These are phyloP conservation scores for Linaria vulgaris DNA, from an alignment of 257 asterid species.

Conservation along the genomic window DNA sequence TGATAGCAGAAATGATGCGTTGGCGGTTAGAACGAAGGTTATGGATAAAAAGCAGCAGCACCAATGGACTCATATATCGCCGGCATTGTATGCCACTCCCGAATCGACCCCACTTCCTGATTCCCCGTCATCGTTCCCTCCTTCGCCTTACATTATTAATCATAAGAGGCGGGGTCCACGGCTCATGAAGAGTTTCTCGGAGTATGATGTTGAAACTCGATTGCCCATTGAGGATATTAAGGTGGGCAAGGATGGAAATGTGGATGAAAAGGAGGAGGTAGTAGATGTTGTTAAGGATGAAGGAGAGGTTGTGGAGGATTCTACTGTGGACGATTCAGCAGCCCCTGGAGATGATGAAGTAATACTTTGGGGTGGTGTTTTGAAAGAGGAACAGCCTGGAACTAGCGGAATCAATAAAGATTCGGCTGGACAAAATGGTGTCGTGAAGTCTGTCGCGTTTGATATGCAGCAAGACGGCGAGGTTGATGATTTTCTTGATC, in stretches of 20 bases:
- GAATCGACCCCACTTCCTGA: slow-evolving; percentile 83
- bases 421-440: slow-evolving; percentile 36
- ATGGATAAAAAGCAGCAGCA: slow-evolving; percentile 50
- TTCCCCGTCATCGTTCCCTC: slow-evolving; percentile 83
- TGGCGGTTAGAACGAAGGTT: slow-evolving; percentile 26
- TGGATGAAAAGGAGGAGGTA: slow-evolving; percentile 30
- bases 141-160: slow-evolving; percentile 83
- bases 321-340: slow-evolving; percentile 21
- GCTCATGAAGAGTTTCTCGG: slow-evolving; percentile 75
- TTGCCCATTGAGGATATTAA: slow-evolving; percentile 35
- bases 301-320: too few species aligned
- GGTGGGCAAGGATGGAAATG: slow-evolving; percentile 38
- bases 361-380: slow-evolving; percentile 30
- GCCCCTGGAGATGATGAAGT: slow-evolving; percentile 33
- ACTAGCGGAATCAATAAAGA: slow-evolving; percentile 29
- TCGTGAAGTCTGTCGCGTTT: slow-evolving; percentile 33
- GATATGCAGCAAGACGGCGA: slow-evolving; percentile 45
- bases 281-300: slow-evolving; percentile 35
- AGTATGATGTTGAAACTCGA: slow-evolving; percentile 55
- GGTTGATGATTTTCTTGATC: slow-evolving; percentile 58
- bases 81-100: slow-evolving; percentile 90
- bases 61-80: slow-evolving; percentile 82
- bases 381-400: slow-evolving; percentile 25
- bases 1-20: slow-evolving; percentile 35
- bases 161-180: slow-evolving; percentile 96